These are phyloP conservation scores for Trichophaea hybrida DNA, from an alignment of 2,329 filamentous ascomycete genomes.

Conservation along the genomic window DNA sequence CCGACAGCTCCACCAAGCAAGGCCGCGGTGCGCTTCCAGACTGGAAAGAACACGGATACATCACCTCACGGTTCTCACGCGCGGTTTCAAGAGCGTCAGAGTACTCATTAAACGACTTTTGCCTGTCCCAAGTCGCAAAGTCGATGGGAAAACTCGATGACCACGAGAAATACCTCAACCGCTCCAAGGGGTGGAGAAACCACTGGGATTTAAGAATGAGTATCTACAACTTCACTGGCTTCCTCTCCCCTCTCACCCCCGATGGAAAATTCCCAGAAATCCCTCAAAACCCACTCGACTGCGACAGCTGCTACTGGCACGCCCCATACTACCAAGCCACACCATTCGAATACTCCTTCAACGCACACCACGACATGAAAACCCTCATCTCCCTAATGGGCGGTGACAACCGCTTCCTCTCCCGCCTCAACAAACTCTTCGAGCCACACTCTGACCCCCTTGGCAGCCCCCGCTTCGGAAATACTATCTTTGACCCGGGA, in stretches of 20 bases:
- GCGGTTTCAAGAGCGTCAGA: conserved; percentile 52
- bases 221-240: conserved; percentile 48
- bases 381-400: conserved; percentile 42
- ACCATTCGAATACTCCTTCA: conserved; percentile 53
- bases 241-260: conserved; percentile 47
- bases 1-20: conserved; percentile 49
- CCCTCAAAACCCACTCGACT: conserved; percentile 37
- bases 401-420: conserved; percentile 41
- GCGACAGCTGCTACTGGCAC: conserved; percentile 52
- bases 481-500: conserved; percentile 51
- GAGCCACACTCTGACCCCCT: conserved; percentile 35
- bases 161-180: conserved; percentile 44
- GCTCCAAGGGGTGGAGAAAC: conserved; percentile 55
- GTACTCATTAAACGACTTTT: conserved; percentile 56
- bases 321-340: conserved; percentile 47
- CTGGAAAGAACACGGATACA: conserved; percentile 51
- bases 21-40: conserved; percentile 55
- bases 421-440: conserved; percentile 48
- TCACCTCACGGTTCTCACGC: conserved; percentile 47
- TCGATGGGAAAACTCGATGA: conserved; percentile 41
- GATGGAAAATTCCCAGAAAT: conserved; percentile 36
- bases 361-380: conserved; percentile 51
- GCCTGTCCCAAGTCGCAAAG: conserved; percentile 47
- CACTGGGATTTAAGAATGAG: conserved; percentile 50
- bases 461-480: conserved; percentile 34